Evolutionary conservation across 2,329 filamentous ascomycete genomes (phyloP).

Genomic region (Botryotinia globosa): DNA sequence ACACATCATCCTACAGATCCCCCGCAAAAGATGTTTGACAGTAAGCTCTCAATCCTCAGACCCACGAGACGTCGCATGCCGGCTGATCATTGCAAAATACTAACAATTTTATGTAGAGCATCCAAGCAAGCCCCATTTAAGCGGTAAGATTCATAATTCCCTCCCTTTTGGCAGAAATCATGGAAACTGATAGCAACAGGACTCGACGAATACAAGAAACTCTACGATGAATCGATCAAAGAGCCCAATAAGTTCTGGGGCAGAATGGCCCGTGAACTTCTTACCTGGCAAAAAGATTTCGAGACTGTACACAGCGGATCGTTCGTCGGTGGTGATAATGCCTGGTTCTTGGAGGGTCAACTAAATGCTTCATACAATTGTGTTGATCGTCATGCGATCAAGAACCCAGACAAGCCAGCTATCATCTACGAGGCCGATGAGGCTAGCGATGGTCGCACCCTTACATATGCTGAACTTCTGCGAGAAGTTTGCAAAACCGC

Average conservation of each 20-base stretch:
- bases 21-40: slow-evolving; percentile 64
- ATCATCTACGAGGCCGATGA: slow-evolving; percentile 99
- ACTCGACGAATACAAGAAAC: slow-evolving; percentile 63
- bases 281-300: slow-evolving; percentile 90
- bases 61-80: not conserved
- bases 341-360: slow-evolving; percentile 92
- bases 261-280: slow-evolving; percentile 77
- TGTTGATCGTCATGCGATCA: slow-evolving; percentile 93
- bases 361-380: slow-evolving; percentile 98
- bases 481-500: slow-evolving; percentile 86
- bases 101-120: slow-evolving; percentile 52
- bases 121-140: slow-evolving; percentile 65
- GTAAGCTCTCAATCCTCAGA: slow-evolving; percentile 46
- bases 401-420: slow-evolving; percentile 86
- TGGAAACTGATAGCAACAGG: slow-evolving; percentile 41
- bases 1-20: slow-evolving; percentile 48
- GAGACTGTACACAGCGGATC: slow-evolving; percentile 80
- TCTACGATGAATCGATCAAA: slow-evolving; percentile 83
- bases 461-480: slow-evolving; percentile 91
- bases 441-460: slow-evolving; percentile 76
- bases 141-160: slow-evolving; percentile 48
- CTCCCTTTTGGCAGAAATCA: not conserved
- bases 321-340: slow-evolving; percentile 75
- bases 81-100: slow-evolving; percentile 29
- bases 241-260: slow-evolving; percentile 90